These are phyloP conservation scores for Arthrinium puccinioides DNA, from an alignment of 2,329 filamentous ascomycete species.

Conservation along the genomic window DNA sequence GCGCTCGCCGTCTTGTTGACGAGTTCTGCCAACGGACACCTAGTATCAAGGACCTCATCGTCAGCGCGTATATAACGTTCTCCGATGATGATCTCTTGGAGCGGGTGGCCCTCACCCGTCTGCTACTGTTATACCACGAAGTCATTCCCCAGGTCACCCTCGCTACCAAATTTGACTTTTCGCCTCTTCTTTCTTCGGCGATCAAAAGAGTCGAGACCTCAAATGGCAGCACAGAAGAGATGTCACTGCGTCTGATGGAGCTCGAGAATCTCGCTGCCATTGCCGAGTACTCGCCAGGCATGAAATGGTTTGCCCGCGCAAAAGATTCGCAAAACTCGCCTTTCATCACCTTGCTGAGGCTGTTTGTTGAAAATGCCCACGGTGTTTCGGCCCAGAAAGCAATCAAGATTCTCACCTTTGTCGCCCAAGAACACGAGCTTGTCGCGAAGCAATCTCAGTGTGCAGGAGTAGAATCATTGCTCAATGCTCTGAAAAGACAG, in stretches of 20 bases:
- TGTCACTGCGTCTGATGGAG: conserved; percentile 60
- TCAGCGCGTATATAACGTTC: conserved; percentile 65
- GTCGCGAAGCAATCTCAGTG: conserved; percentile 37
- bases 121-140: conserved; percentile 81
- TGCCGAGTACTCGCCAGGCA: conserved; percentile 71
- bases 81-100: conserved; percentile 64
- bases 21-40: conserved; percentile 76
- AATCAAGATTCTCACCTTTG: conserved; percentile 47
- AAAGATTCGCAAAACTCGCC: conserved; percentile 59
- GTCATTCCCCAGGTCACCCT: conserved; percentile 72
- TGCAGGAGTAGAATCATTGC: conserved; percentile 40
- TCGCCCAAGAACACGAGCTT: conserved; percentile 61
- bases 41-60: conserved; percentile 73
- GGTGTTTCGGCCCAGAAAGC: conserved; percentile 44
- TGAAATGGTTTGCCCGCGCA: conserved; percentile 83
- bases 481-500: conserved; percentile 29
- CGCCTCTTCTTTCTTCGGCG: conserved; percentile 62
- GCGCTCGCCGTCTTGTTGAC: conserved; percentile 58
- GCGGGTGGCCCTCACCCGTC: conserved; percentile 68
- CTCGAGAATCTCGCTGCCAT: conserved; percentile 76
- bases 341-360: conserved; percentile 62
- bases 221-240: conserved; percentile 38
- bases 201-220: conserved; percentile 54
- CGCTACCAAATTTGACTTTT: conserved; percentile 83
- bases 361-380: conserved; percentile 42